A percentile compares a stretch with the other conserved stretches of the same genome.
phyloP scores from a whole-genome alignment of 2,329 filamentous ascomycete species.

The Aspergillus sergii region DNA sequence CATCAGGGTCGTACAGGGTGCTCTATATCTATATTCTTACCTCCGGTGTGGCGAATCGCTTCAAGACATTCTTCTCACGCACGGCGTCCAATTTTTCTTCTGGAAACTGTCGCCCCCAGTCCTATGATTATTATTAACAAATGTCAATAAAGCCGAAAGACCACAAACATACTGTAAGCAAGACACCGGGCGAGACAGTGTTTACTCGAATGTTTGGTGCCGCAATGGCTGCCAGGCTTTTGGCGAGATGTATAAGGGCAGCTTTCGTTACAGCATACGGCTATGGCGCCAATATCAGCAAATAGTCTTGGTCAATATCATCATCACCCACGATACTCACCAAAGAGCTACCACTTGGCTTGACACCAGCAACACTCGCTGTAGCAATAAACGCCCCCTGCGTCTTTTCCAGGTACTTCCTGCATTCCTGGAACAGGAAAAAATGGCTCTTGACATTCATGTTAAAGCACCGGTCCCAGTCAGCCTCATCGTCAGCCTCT shows the following conservation, averaged over 20 bases:
- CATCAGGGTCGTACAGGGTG: neutral
- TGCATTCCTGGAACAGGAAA: slow-evolving; percentile 61
- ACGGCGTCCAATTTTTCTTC: neutral
- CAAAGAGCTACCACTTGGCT: slow-evolving; percentile 63
- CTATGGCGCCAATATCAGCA: neutral
- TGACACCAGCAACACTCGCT: slow-evolving; percentile 66
- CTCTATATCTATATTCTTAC: neutral
- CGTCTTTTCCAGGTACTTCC: slow-evolving; percentile 56
- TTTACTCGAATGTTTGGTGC: neutral
- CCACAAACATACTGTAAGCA: neutral
- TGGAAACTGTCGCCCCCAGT: neutral
- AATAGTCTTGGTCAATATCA: neutral
- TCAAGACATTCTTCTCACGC: neutral
- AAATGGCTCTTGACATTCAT: slow-evolving; percentile 67
- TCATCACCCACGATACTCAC: neutral
- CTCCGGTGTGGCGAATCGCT: neutral
- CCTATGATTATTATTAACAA: neutral
- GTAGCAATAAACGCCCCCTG: slow-evolving; percentile 67
- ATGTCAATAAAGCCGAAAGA: neutral
- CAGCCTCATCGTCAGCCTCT: slow-evolving; percentile 47
- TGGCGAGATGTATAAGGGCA: neutral
- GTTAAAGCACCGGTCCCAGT: slow-evolving; percentile 62
- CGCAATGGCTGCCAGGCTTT: neutral
- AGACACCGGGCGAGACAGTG: neutral
- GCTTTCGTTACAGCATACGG: neutral